Evolutionary conservation across 2,329 filamentous ascomycete genomes (phyloP), one percentile per base, ranked within the genome.

Genomic region (Cladosporium austrohemisphaericum): DNA sequence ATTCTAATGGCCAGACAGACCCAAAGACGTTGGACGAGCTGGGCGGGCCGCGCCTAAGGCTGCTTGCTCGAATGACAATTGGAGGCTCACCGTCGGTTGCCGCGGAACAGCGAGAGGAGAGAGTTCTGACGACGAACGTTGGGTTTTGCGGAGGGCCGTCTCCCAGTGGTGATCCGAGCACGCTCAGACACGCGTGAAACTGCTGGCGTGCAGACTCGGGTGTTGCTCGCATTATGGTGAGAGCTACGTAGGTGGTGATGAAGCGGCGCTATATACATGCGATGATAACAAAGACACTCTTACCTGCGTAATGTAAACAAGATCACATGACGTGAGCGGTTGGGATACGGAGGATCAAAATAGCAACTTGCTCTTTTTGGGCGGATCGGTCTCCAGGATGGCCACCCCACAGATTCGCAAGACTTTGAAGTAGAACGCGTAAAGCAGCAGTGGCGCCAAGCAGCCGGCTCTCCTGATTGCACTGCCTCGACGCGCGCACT

Each of bases 381-480:
- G 37, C 37, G 37, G 37, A 40, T 28, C 37, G 25, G 16, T 40
- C 37, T 40, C 37, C 37, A 40, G 22, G 36, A 23, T 40, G n/a
- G n/a, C n/a, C n/a, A n/a, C 37, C 28, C 37, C 37, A 40, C 37
- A 40, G 22, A 40, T 25, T 40, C 28, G 23, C 23, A 40, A 11
- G n/a, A n/a, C n/a, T n/a, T n/a, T n/a, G n/a, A n/a, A 28, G 22
- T 26, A 23, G 37, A 40, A 40, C 37, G 37, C 37, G 37, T 40
- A 40, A 22, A 18, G 23, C 20, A 19, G 22, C 23, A 23, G 5
- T 10, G 37, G 37, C 37, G 37, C 37, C 37, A 40, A 40, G 37
- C n/a, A 40, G 7, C 13, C 6, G 13, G 18, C 22, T 23, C 37
- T 40, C 37, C 37, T 40, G 37, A 40, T 40, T 40, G 37, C 37